Base-by-base conservation (phyloP, 208 protist genomes). In the Wallacemonas sp. region DNA sequence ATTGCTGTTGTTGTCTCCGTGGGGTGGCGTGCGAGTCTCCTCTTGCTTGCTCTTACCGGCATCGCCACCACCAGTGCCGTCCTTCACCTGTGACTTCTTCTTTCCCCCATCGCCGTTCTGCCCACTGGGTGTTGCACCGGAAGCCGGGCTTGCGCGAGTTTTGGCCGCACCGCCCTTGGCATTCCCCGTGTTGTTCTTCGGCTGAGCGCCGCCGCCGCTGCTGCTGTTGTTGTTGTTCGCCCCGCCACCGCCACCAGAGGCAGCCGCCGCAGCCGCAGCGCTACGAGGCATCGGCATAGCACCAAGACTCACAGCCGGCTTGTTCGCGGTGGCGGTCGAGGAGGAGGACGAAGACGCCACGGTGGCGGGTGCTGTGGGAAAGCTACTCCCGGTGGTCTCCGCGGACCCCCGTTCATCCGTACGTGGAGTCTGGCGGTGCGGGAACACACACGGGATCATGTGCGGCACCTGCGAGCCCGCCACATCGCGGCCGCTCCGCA, bases 51-150 rank as follows among this genome's bases (percentile, higher is more conserved):
- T 31, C 28, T 41, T 47, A 1, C 22, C 46, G 34, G n/a, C 46
- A 3, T 2, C 30, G 33, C 47, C 30, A 22, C 22, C 46, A 22
- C 54, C 47, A n/a, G 28, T 58, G 27, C 19, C 58, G 17, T 66
- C 70, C 38, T 71, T 70, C 19, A 61, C 60, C 17, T 41, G 45
- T 24, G 19, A 33, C 15, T 62, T 62, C 42, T 58, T 66, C 36
- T 47, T 71, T 31, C 3, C 36, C 19, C 62, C 41, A 5, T n/a
- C 33, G 17, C 30, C 28, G 33, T 62, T 62, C 17, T 38, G 36
- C 26, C 38, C 28, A 38, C 56, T 45, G 31, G 42, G 33, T 53
- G 27, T 21, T 30, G 31, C 33, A 27, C 30, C 22, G 31, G 51
- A 30, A 36, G 41, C 36, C 2, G 51, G 26, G 36, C 21, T 53